Percentiles rank a stretch among this genome's conserved stretches.
Conservation (phyloP, 1,139 yeast species). For the Taphrina flavorubra region DNA sequence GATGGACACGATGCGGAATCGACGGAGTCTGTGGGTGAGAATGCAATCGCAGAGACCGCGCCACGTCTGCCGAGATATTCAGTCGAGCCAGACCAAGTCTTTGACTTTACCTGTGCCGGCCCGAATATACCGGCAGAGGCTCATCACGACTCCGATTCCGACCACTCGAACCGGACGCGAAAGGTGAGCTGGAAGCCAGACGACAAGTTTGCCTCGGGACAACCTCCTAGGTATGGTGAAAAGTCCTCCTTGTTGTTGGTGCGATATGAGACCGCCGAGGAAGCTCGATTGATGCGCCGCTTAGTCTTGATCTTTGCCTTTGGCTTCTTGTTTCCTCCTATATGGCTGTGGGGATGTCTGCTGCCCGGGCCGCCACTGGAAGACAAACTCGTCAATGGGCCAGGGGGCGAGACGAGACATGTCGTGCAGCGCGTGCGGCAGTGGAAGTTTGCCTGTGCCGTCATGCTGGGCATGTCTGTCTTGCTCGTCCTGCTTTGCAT, state of each 20-base stretch:
- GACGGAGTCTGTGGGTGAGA: neutral
- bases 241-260: slow-evolving; percentile 1
- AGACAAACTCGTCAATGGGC: neutral
- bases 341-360: slow-evolving; percentile 9
- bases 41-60: neutral
- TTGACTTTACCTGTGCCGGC: slow-evolving; percentile 2
- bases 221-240: neutral
- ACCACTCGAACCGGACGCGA: neutral
- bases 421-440: neutral
- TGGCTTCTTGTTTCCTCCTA: slow-evolving; percentile 20
- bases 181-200: neutral
- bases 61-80: slow-evolving; percentile 5
- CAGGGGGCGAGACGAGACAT: neutral
- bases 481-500: neutral
- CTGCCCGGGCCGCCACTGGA: neutral
- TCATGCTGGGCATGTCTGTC: slow-evolving; percentile 19
- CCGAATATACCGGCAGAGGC: neutral
- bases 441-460: slow-evolving; percentile 16
- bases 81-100: neutral
- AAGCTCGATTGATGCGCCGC: slow-evolving; percentile 7
- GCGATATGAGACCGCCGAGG: neutral
- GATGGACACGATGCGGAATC: neutral
- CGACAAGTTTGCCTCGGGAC: neutral
- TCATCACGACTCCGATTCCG: neutral
- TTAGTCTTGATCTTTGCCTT: slow-evolving; percentile 15